A percentile compares a stretch with the other conserved stretches of the same genome.
These are phyloP conservation scores for Fusarium secorum DNA, from an alignment of 2,329 filamentous ascomycete species.

Conservation along the genomic window DNA sequence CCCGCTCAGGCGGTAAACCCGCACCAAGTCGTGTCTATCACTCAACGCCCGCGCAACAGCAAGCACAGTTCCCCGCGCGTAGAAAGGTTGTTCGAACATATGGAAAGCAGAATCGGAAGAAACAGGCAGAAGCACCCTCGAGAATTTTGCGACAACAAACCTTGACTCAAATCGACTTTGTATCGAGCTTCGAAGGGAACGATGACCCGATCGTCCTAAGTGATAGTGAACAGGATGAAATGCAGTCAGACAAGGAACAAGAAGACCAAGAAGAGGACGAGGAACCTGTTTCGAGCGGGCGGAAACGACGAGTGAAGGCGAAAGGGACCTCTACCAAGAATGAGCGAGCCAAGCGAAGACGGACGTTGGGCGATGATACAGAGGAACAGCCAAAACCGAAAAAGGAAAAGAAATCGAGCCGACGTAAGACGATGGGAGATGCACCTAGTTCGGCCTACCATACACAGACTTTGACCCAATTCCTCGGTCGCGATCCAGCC, in stretches of 20 bases:
- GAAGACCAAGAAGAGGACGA: constrained; percentile 24
- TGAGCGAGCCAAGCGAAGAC: constrained; percentile 38
- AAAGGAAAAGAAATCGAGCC: constrained; percentile 29
- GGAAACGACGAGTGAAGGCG: constrained; percentile 33
- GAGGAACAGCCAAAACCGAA: constrained; percentile 25
- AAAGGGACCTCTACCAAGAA: constrained; percentile 22
- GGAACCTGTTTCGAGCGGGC: constrained; percentile 36
- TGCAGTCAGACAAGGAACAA: constrained; percentile 31
- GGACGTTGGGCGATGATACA: constrained; percentile 41
- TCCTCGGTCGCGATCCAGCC: constrained; percentile 40
- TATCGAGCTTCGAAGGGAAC: constrained; percentile 47
- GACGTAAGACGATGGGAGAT: constrained; percentile 47
- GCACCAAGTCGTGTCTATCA: constrained; percentile 51
- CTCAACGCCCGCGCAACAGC: constrained; percentile 49
- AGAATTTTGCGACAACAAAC: constrained; percentile 51
- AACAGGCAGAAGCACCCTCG: constrained; percentile 23
- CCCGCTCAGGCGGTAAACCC: constrained; percentile 49
- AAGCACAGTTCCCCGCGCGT: constrained; percentile 50
- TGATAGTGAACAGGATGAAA: constrained; percentile 42
- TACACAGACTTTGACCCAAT: constrained; percentile 55
- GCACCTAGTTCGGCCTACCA: constrained; percentile 46
- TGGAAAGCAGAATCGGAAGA: constrained; percentile 39
- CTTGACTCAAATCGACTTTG: constrained; percentile 53
- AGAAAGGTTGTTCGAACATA: constrained; percentile 49
- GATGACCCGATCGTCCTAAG: constrained; percentile 40